phyloP scores from a whole-genome alignment of 1,284 basidiomycete genomes.

The Neonothopanus nambi region DNA sequence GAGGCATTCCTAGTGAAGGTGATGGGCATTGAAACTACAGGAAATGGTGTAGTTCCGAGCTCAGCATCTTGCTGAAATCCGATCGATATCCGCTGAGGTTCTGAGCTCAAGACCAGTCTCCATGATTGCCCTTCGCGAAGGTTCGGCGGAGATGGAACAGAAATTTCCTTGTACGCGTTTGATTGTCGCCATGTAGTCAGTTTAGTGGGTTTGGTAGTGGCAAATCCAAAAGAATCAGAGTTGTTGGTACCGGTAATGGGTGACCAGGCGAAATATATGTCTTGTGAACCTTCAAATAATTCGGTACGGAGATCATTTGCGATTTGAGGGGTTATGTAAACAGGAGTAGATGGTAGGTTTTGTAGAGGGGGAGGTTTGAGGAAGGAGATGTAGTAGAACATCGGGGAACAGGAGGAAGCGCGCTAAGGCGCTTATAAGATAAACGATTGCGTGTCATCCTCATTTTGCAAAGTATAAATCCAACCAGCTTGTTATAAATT shows the following conservation, averaged over 20 bases:
- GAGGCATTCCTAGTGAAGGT: conserved; percentile 36
- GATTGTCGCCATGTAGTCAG: conserved; percentile 68
- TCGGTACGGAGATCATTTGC: conserved; percentile 83
- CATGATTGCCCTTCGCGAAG: conserved; percentile 57
- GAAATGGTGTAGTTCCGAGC: conserved; percentile 46
- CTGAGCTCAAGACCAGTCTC: conserved; percentile 57
- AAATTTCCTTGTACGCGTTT: conserved; percentile 72
- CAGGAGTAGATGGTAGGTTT: conserved; percentile 35
- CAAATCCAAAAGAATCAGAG: conserved; percentile 15
- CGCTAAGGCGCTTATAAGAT: too few species aligned
- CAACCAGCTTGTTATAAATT: too few species aligned
- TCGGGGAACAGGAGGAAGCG: too few species aligned
- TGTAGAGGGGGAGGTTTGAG: conserved; percentile 69
- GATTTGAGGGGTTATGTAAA: conserved; percentile 71
- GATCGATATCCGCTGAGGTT: conserved; percentile 29
- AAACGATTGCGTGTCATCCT: too few species aligned
- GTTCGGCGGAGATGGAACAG: conserved; percentile 59
- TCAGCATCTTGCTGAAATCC: conserved; percentile 31
- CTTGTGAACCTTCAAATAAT: conserved; percentile 44
- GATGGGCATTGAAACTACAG: conserved; percentile 71
- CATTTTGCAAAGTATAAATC: too few species aligned
- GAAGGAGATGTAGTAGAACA: conserved; percentile 82
- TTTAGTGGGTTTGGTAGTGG: conserved; percentile 47
- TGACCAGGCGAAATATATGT: conserved; percentile 59
- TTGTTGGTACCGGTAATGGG: too few species aligned